Percentiles rank a stretch among this genome's conserved stretches.
These are phyloP conservation scores for Vaccinium corymbosum DNA, from an alignment of 148 eudicot species.

Conservation along the genomic window DNA sequence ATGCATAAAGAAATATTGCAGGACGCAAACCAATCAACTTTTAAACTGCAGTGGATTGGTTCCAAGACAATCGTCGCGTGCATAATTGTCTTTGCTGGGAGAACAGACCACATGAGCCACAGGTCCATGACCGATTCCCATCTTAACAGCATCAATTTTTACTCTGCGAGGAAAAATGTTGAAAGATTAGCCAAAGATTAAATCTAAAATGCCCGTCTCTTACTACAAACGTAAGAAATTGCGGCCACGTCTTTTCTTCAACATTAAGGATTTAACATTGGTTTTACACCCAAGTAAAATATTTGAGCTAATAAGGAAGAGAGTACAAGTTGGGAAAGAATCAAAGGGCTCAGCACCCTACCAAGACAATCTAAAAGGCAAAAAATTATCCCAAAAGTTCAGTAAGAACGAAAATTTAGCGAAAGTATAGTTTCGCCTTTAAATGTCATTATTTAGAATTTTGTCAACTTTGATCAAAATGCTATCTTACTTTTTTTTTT, in stretches of 20 bases:
- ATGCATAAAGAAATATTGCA: conserved; percentile 11
- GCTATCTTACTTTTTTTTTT: too few relatives aligned
- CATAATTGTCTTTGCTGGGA: background rate
- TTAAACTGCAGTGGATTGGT: conserved; percentile 6
- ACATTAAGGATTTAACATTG: background rate
- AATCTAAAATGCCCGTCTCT: background rate
- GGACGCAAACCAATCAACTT: conserved; percentile 20
- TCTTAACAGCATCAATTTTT: conserved; percentile 8
- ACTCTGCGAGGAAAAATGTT: conserved; percentile 4
- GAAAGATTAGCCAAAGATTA: background rate
- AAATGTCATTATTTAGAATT: too few relatives aligned
- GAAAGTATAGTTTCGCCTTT: too few relatives aligned
- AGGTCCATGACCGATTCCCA: background rate
- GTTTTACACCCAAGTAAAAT: background rate
- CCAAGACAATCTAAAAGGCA: background rate
- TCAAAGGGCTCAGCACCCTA: background rate
- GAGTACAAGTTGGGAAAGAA: background rate
- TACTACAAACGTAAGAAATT: background rate
- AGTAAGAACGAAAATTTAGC: too few relatives aligned
- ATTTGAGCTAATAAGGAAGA: background rate
- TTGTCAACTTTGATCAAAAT: too few relatives aligned
- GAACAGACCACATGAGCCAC: background rate
- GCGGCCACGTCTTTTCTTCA: background rate
- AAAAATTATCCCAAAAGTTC: too few relatives aligned
- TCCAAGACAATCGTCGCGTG: background rate